Evolutionary conservation across 2,329 filamentous ascomycete genomes (phyloP).

Genomic region (Monilinia fructicola): DNA sequence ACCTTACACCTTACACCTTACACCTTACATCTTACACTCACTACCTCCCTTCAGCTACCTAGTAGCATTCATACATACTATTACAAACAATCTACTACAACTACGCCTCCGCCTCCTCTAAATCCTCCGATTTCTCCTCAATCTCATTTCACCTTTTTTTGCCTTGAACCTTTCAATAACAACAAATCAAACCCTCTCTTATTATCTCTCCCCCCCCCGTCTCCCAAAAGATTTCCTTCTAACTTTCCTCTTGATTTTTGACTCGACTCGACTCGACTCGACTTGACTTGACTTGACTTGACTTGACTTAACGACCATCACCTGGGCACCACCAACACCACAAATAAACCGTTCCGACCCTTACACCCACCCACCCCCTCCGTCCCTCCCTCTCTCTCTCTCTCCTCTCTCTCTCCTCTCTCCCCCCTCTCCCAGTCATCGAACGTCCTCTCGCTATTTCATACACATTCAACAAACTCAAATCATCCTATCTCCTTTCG

Average conservation of each 20-base stretch:
- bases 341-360: not conserved
- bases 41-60: too few species aligned
- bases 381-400: too few species aligned
- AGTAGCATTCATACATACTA: not conserved
- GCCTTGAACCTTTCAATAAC: not conserved
- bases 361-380: too few species aligned
- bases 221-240: not conserved
- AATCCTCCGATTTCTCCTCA: constrained; percentile 7
- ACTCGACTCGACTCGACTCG: too few species aligned
- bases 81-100: not conserved
- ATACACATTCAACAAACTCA: not conserved
- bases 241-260: not conserved
- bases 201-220: not conserved
- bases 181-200: not conserved
- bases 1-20: not conserved
- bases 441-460: constrained; percentile 19
- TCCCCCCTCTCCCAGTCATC: not conserved
- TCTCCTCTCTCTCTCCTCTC: not conserved
- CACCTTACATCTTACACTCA: not conserved
- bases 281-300: too few species aligned
- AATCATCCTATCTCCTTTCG: constrained; percentile 14
- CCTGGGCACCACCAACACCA: constrained; percentile 12
- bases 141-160: constrained; percentile 14
- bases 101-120: constrained; percentile 2
- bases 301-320: constrained; percentile 9